Conservation (phyloP, 129 eudicot species). For the Oenanthe sinensis region DNA sequence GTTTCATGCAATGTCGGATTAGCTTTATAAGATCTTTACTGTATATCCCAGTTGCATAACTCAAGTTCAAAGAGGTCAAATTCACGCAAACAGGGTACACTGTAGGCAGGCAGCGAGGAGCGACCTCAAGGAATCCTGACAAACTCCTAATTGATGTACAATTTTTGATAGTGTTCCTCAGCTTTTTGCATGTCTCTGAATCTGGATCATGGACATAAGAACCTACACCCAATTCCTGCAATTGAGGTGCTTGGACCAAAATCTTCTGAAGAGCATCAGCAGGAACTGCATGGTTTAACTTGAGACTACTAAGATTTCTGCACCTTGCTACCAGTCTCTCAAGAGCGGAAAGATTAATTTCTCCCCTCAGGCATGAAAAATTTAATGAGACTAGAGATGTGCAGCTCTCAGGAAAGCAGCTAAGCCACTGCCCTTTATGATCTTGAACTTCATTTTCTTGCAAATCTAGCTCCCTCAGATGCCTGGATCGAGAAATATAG, state of each 20-base stretch:
- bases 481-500: slow-evolving; percentile 28
- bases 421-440: slow-evolving; percentile 67
- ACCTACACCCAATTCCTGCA: slow-evolving; percentile 65
- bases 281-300: slow-evolving; percentile 51
- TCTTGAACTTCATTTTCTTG: slow-evolving; percentile 72
- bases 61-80: slow-evolving; percentile 51
- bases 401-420: slow-evolving; percentile 63
- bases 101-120: slow-evolving; percentile 44
- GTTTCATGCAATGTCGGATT: slow-evolving; percentile 42
- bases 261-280: slow-evolving; percentile 41
- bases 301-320: slow-evolving; percentile 45
- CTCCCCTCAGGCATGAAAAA: slow-evolving; percentile 68
- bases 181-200: slow-evolving; percentile 27
- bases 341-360: slow-evolving; percentile 42
- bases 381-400: slow-evolving; percentile 65
- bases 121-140: slow-evolving; percentile 56
- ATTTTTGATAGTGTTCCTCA: slow-evolving; percentile 32
- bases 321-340: slow-evolving; percentile 62
- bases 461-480: slow-evolving; percentile 69
- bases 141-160: slow-evolving; percentile 51
- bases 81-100: slow-evolving; percentile 50
- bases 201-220: slow-evolving; percentile 45
- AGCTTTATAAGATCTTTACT: slow-evolving; percentile 43
- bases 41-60: slow-evolving; percentile 43
- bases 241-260: slow-evolving; percentile 53